Conservation (phyloP, 345 rosid genomes). For the Conringia planisiliqua region DNA sequence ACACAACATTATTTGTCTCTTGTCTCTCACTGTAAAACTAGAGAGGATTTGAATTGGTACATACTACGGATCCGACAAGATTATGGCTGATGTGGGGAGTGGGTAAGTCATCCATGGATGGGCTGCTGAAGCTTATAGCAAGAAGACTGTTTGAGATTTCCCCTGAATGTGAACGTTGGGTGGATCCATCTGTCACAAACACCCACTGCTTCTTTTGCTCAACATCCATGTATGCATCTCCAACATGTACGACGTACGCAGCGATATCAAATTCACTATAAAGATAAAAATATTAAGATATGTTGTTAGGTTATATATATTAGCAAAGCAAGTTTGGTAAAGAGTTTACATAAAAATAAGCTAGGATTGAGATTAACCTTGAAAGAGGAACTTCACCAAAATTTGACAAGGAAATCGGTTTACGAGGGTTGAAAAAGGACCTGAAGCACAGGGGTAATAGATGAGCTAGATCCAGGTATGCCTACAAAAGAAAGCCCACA, state of each 20-base stretch:
- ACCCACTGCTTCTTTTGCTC: slow-evolving; percentile 84
- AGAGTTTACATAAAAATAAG: neutral
- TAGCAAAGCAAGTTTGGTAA: neutral
- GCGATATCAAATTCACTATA: slow-evolving; percentile 82
- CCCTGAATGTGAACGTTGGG: slow-evolving; percentile 36
- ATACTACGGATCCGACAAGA: slow-evolving; percentile 81
- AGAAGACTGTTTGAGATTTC: slow-evolving; percentile 57
- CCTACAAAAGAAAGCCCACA: neutral
- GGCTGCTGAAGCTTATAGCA: slow-evolving; percentile 76
- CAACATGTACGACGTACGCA: slow-evolving; percentile 68
- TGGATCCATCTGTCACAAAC: slow-evolving; percentile 76
- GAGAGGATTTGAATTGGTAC: slow-evolving; percentile 24
- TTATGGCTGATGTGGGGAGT: slow-evolving; percentile 54
- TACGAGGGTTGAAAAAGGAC: slow-evolving; percentile 87
- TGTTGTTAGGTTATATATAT: neutral
- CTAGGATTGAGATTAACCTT: slow-evolving; percentile 43
- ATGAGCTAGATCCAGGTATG: slow-evolving; percentile 14
- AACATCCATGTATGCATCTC: slow-evolving; percentile 54
- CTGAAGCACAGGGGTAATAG: slow-evolving; percentile 34
- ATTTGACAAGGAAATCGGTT: slow-evolving; percentile 47
- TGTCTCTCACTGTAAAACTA: neutral
- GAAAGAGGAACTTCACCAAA: slow-evolving; percentile 75
- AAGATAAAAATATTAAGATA: neutral
- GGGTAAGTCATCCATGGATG: slow-evolving; percentile 44
- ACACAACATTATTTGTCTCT: neutral